These are phyloP conservation scores for Jacaranda copaia DNA, from an alignment of 257 asterid genomes.

Conservation along the genomic window DNA sequence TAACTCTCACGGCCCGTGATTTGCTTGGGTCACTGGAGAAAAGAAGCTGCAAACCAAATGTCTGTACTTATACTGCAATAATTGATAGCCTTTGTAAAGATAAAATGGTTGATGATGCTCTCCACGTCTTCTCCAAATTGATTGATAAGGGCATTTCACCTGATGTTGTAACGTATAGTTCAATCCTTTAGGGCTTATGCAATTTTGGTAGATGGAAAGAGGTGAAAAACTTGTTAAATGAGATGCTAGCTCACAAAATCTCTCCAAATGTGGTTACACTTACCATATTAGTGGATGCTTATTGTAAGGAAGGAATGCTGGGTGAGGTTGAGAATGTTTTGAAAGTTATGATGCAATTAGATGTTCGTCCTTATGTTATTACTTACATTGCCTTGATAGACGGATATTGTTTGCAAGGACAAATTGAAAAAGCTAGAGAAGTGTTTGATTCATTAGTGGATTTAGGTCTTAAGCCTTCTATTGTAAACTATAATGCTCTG, in stretches of 20 bases:
- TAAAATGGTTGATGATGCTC: slow-evolving; percentile 23
- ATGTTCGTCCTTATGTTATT: slow-evolving; percentile 8
- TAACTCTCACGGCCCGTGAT: slow-evolving; percentile 10
- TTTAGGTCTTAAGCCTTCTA: slow-evolving; percentile 18
- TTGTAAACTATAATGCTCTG: background rate
- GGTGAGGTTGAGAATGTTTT: slow-evolving; percentile 18
- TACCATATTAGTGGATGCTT: slow-evolving; percentile 26
- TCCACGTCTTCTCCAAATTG: background rate
- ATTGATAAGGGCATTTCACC: background rate
- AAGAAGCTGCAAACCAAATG: background rate
- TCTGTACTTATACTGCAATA: background rate
- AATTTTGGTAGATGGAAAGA: slow-evolving; percentile 30
- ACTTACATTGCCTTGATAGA: slow-evolving; percentile 32
- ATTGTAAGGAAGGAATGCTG: slow-evolving; percentile 30
- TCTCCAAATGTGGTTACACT: slow-evolving; percentile 17
- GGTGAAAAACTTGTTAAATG: slow-evolving; percentile 1
- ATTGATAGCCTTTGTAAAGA: slow-evolving; percentile 33
- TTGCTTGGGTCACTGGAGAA: slow-evolving; percentile 26
- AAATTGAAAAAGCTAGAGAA: slow-evolving; percentile 24
- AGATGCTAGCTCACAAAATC: slow-evolving; percentile 16
- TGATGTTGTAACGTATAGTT: slow-evolving; percentile 17
- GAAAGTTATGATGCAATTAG: slow-evolving; percentile 1
- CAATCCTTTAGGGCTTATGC: slow-evolving; percentile 31
- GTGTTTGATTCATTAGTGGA: background rate
- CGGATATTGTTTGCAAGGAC: slow-evolving; percentile 22